Percentiles rank a stretch among this genome's conserved stretches.
Evolutionary conservation across 495 filamentous ascomycete species (phyloP).

Genomic region (Podospora bellae-mahoneyi): DNA sequence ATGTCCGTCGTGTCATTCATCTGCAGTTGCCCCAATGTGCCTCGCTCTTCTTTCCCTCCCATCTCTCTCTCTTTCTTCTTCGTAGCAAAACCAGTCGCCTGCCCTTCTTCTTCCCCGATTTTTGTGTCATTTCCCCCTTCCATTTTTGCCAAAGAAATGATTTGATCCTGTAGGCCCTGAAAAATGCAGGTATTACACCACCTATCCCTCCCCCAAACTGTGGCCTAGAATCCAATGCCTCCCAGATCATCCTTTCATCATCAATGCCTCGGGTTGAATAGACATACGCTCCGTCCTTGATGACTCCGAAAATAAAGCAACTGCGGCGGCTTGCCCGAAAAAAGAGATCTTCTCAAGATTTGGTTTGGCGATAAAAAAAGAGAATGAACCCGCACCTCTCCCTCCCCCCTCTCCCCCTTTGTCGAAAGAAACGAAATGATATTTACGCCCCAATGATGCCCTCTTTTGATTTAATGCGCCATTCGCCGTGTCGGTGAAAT

Average conservation of each 20-base stretch:
- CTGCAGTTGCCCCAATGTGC: neutral
- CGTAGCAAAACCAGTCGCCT: neutral
- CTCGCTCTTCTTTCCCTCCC: neutral
- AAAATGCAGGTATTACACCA: neutral
- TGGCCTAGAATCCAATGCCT: slow-evolving; percentile 1
- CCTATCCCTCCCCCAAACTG: neutral
- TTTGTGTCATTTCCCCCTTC: neutral
- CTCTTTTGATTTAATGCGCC: slow-evolving; percentile 37
- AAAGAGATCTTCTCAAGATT: neutral
- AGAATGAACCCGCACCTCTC: slow-evolving; percentile 7
- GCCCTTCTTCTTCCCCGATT: neutral
- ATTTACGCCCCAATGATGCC: slow-evolving; percentile 36
- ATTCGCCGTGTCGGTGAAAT: slow-evolving; percentile 32
- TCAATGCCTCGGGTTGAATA: slow-evolving; percentile 7
- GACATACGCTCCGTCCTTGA: neutral
- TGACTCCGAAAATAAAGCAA: neutral
- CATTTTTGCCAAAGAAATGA: neutral
- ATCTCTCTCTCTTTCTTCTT: neutral
- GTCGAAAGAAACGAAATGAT: slow-evolving; percentile 18
- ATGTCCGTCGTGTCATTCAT: neutral
- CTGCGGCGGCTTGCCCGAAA: slow-evolving; percentile 3
- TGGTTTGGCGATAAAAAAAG: slow-evolving; percentile 6
- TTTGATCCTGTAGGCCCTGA: neutral
- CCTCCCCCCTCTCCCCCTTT: slow-evolving; percentile 8
- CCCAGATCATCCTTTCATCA: neutral